Evolutionary conservation across 2,329 filamentous ascomycete species (phyloP), one percentile per base, ranked within the genome.

Genomic region (Paecilomyces sp.): DNA sequence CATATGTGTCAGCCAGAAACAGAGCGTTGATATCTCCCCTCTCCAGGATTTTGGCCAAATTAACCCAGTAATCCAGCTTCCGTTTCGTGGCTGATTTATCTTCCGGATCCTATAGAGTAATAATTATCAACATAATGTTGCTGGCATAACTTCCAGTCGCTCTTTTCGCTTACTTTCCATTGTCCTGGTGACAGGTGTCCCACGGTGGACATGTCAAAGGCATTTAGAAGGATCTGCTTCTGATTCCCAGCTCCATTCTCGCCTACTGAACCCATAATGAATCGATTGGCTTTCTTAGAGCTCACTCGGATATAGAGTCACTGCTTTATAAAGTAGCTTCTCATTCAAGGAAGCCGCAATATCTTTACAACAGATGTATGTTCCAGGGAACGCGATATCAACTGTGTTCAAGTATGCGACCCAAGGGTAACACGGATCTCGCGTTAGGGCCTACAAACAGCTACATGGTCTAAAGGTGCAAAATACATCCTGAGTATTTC

Each of bases 1-100:
- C 85, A 57, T 86, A 87, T 0, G 84, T 87, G 65, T 89, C 86
- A 0, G 86, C 86, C 3, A 89, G 77, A 67, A 88, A 88, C 3
- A 89, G 70, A 0, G 84, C 84, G 61, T 86, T 88, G 72, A 88
- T 85, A 6, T 82, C 82, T 2, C 85, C 85, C 11, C 80, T 75
- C 59, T 88, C 86, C 0, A 88, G 75, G 0, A 88, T 68, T 61
- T 86, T 83, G 8, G 86, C 86, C 0, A 88, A 75, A 22, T 88
- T 78, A 25, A 85, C 82, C 85, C 85, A 88, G 66, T 88, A 88
- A 11, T 82, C 75, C 1, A 88, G 76, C 15, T 76, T 81, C 28
- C 84, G 77, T 62, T 88, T 88, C 0, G 82, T 84, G 0, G 83
- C 81, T 0, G 84, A 86, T 60, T 80, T 81, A 68, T 89, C 85